Percentiles rank a stretch among this genome's conserved stretches.
phyloP scores from a whole-genome alignment of 345 rosid genomes.

The Trapa bicornis region DNA sequence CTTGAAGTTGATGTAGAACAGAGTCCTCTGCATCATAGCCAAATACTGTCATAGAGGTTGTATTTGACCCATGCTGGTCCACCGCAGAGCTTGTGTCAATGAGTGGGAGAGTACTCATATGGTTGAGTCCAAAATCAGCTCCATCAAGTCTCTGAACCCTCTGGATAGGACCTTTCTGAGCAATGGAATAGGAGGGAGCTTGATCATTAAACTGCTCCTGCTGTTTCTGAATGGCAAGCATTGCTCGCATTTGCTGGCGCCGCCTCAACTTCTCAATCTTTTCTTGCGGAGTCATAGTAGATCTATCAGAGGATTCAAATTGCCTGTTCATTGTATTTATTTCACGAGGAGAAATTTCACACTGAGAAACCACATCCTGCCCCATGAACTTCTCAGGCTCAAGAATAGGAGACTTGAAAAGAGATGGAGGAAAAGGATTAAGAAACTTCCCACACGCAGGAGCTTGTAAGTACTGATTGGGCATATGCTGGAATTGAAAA shows the following conservation, averaged over 20 bases:
- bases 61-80: slow-evolving; percentile 50
- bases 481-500: slow-evolving; percentile 34
- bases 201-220: slow-evolving; percentile 54
- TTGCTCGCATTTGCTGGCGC: slow-evolving; percentile 92
- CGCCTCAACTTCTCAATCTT: slow-evolving; percentile 85
- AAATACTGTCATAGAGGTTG: slow-evolving; percentile 25
- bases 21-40: slow-evolving; percentile 42
- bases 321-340: slow-evolving; percentile 26
- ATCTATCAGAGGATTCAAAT: slow-evolving; percentile 25
- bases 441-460: slow-evolving; percentile 37
- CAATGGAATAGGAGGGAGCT: slow-evolving; percentile 25
- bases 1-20: slow-evolving; percentile 57
- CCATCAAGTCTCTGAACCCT: slow-evolving; percentile 33
- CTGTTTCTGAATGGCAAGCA: slow-evolving; percentile 89
- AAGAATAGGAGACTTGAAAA: slow-evolving; percentile 28
- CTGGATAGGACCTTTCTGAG: slow-evolving; percentile 31
- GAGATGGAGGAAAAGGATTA: slow-evolving; percentile 45
- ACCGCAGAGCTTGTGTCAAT: slow-evolving; percentile 40
- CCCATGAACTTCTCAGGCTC: slow-evolving; percentile 36
- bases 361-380: slow-evolving; percentile 36
- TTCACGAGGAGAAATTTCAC: slow-evolving; percentile 33
- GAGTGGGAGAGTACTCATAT: slow-evolving; percentile 33
- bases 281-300: slow-evolving; percentile 87
- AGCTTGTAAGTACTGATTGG: slow-evolving; percentile 32
- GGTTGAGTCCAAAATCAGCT: slow-evolving; percentile 30